Evolutionary conservation across 75 land plant genomes (phyloP).

Genomic region (Chamaecyparis obtusa): DNA sequence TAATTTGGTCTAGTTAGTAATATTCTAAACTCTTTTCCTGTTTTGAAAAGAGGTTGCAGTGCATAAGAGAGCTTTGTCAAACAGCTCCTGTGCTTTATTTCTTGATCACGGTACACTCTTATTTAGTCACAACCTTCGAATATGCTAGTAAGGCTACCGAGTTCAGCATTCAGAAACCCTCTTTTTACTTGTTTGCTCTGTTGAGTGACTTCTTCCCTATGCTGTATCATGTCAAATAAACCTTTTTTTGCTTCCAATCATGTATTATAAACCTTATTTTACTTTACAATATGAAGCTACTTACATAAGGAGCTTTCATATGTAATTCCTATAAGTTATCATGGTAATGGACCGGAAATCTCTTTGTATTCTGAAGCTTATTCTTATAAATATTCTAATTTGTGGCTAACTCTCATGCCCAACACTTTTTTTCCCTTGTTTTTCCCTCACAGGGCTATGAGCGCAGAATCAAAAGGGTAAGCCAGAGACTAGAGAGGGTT

Average conservation of each 20-base stretch:
- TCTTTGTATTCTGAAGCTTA: not conserved
- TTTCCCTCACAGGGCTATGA: not conserved
- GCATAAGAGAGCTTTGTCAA: not conserved
- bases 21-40: not conserved
- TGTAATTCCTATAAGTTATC: not conserved
- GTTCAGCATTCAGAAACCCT: not conserved
- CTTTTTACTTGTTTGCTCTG: too few relatives aligned
- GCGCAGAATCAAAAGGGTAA: not conserved
- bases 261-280: not conserved
- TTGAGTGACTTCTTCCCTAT: not conserved
- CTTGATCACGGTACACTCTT: not conserved
- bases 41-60: not conserved
- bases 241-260: not conserved
- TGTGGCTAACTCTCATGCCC: too few relatives aligned
- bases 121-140: not conserved
- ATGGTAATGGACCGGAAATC: not conserved
- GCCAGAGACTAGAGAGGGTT: not conserved
- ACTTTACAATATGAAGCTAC: not conserved
- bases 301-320: not conserved
- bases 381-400: too few relatives aligned
- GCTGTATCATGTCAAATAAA: not conserved
- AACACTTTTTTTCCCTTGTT: too few relatives aligned
- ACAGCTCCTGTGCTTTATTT: not conserved
- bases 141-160: not conserved
- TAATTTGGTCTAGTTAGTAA: too few relatives aligned